Conservation (phyloP, 345 rosid species). For the Garcia nutans region DNA sequence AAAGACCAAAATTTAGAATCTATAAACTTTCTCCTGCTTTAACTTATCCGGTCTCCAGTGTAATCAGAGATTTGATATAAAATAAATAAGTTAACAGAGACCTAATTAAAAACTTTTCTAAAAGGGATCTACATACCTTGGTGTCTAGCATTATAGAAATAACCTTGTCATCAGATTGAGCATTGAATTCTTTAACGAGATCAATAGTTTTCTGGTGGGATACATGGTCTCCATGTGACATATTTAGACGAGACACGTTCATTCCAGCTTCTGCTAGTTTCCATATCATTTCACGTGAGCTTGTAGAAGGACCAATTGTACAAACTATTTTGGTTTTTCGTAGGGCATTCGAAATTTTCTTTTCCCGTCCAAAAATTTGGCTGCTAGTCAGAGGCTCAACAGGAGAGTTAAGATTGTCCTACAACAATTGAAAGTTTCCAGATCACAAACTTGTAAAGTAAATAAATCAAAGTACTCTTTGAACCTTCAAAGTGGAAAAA, state of each 20-base stretch:
- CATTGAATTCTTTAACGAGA: slow-evolving; percentile 86
- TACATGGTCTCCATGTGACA: slow-evolving; percentile 96
- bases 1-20: background rate
- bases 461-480: background rate
- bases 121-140: slow-evolving; percentile 47
- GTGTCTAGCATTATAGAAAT: slow-evolving; percentile 93
- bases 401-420: slow-evolving; percentile 44
- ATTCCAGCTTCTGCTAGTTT: slow-evolving; percentile 87
- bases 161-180: slow-evolving; percentile 73
- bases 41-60: too few species aligned
- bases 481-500: background rate
- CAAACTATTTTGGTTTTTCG: slow-evolving; percentile 94
- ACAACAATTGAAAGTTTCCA: slow-evolving; percentile 14
- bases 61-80: background rate
- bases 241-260: slow-evolving; percentile 94
- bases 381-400: slow-evolving; percentile 32
- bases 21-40: background rate
- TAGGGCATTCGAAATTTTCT: slow-evolving; percentile 29
- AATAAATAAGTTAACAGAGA: background rate
- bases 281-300: slow-evolving; percentile 95
- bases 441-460: background rate
- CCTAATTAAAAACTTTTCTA: background rate
- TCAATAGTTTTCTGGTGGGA: slow-evolving; percentile 87
- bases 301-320: slow-evolving; percentile 94
- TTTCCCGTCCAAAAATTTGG: slow-evolving; percentile 32